A percentile compares a stretch with the other conserved stretches of the same genome.
Evolutionary conservation across 2,329 filamentous ascomycete genomes (phyloP).

Genomic region (Herpomyces periplanetae): DNA sequence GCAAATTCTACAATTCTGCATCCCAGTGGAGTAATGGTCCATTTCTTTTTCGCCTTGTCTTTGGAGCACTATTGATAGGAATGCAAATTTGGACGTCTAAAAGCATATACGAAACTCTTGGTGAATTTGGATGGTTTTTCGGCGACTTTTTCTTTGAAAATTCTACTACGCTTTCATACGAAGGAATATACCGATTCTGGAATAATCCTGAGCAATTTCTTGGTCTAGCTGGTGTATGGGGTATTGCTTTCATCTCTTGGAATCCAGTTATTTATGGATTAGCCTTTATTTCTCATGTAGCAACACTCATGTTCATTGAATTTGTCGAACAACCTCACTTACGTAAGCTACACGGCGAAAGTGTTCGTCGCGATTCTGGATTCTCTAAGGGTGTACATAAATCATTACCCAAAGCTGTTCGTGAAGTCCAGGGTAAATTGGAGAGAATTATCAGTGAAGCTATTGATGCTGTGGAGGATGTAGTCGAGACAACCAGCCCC

Average conservation of each 20-base stretch:
- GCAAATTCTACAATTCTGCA: slow-evolving; percentile 82
- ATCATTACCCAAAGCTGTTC: slow-evolving; percentile 42
- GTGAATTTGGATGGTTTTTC: slow-evolving; percentile 96
- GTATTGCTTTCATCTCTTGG: slow-evolving; percentile 65
- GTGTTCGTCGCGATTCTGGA: slow-evolving; percentile 48
- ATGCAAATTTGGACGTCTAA: slow-evolving; percentile 70
- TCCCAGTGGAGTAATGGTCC: slow-evolving; percentile 56
- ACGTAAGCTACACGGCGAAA: slow-evolving; percentile 75
- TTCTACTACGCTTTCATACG: slow-evolving; percentile 57
- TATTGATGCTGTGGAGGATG: slow-evolving; percentile 56
- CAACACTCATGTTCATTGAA: slow-evolving; percentile 57
- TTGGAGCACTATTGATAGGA: slow-evolving; percentile 38
- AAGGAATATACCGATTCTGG: slow-evolving; percentile 82
- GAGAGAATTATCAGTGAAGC: slow-evolving; percentile 59
- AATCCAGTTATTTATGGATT: slow-evolving; percentile 53
- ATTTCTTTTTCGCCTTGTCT: slow-evolving; percentile 44
- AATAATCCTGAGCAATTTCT: slow-evolving; percentile 90
- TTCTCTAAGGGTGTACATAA: slow-evolving; percentile 64
- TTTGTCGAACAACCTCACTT: slow-evolving; percentile 87
- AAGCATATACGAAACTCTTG: slow-evolving; percentile 75
- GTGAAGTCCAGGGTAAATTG: slow-evolving; percentile 45
- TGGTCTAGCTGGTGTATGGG: slow-evolving; percentile 79
- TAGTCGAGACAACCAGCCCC: slow-evolving; percentile 45
- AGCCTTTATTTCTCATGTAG: slow-evolving; percentile 42
- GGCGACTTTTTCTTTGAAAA: slow-evolving; percentile 94